Evolutionary conservation across 768 basidiomycete genomes (phyloP), one percentile per base, ranked within the genome.

Genomic region (Naganishia kalamii): DNA sequence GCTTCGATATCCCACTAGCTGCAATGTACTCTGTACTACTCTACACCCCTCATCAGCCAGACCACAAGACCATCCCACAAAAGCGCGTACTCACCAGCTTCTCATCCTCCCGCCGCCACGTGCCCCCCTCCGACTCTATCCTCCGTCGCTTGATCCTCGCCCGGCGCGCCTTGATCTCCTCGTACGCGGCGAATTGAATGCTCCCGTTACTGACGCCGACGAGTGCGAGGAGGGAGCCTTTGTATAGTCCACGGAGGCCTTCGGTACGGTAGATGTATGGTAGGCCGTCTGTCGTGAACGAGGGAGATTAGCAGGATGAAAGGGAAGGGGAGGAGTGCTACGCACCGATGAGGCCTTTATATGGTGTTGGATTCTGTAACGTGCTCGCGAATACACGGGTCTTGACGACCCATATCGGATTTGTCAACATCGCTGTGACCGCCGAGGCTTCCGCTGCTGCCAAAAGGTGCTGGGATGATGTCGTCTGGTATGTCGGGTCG

Each of bases 381-480:
- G 80, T 80, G 0, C 92, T 88, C 0, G 92, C 91, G 75, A 96
- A 99, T 86, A 97, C 92, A 66, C 96, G 86, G 10, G 96, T 93
- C 80, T 94, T 89, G 62, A 98, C 88, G 15, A 98, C 88, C 94
- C 94, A 98, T 70, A 97, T 85, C 0, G 94, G 96, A 77, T 99
- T 98, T 7, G 94, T 99, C 75, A 96, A 83, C 72, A 98, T 81
- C 0, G 96, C 92, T 3, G 93, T 96, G 19, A 86, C 86, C 13
- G 93, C 89, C 97, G 94, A 96, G 74, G 94, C 91, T 88, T 94
- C 83, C 49, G 96, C 93, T 44, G 92, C 88, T 74, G 88, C 96
- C 35, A 93, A 79, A 4, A 98, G 84, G 75, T 91, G 92, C 70
- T 87, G 82, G 1, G 85, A 84, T 0, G 92, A 84, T 1, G 90